Evolutionary conservation across 2,329 filamentous ascomycete genomes (phyloP).

Genomic region (Thyridium curvatum): DNA sequence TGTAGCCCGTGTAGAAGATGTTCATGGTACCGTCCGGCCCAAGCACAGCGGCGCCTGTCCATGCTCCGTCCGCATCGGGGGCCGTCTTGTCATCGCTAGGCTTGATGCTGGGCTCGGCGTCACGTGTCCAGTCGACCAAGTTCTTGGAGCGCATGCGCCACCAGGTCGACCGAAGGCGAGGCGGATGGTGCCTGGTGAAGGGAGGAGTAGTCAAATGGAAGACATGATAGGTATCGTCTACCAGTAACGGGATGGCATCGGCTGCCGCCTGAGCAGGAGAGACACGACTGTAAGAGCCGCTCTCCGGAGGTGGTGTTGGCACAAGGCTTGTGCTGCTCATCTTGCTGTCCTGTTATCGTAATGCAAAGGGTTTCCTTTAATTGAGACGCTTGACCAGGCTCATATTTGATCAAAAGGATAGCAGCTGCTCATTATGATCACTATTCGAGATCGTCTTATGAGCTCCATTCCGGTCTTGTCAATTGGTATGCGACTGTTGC

Average conservation of each 20-base stretch:
- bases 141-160: constrained; percentile 20
- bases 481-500: no score
- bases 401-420: no score
- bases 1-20: constrained; percentile 29
- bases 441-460: no score
- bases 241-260: constrained; percentile 26
- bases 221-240: constrained; percentile 27
- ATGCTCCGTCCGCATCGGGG: constrained; percentile 23
- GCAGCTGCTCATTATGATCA: no score
- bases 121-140: constrained; percentile 21
- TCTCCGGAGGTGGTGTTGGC: constrained; percentile 17
- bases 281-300: constrained; percentile 17
- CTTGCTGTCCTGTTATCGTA: no score
- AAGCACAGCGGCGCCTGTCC: constrained; percentile 25
- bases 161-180: constrained; percentile 23
- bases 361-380: no score
- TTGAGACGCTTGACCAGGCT: no score
- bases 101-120: constrained; percentile 13
- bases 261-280: constrained; percentile 21
- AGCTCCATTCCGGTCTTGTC: no score
- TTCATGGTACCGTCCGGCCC: constrained; percentile 24
- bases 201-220: constrained; percentile 26
- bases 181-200: constrained; percentile 23
- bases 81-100: constrained; percentile 12
- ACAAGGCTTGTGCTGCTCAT: constrained; percentile 1